These are phyloP conservation scores for Neoascochyta sp. DNA, from an alignment of 2,329 filamentous ascomycete genomes.

Conservation along the genomic window DNA sequence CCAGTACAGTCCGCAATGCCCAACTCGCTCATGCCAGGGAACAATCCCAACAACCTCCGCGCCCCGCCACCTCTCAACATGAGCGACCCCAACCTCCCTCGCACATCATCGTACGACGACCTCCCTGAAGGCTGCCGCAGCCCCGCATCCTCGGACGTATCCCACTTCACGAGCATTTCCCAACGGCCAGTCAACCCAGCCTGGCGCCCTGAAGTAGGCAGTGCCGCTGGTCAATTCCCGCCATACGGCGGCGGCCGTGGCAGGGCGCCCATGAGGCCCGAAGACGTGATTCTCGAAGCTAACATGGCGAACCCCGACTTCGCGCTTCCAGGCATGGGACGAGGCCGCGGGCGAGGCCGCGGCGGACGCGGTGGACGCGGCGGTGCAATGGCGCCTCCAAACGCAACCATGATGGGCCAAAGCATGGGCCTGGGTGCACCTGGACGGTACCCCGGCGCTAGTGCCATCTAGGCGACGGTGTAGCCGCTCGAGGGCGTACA, in stretches of 20 bases:
- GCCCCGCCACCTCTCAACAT: slow-evolving; percentile 18
- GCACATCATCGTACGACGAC: slow-evolving; percentile 59
- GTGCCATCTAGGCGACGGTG: slow-evolving; percentile 33
- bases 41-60: slow-evolving; percentile 24
- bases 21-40: slow-evolving; percentile 20
- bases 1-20: slow-evolving; percentile 31
- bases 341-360: slow-evolving; percentile 32
- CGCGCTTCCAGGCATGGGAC: slow-evolving; percentile 56
- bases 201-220: slow-evolving; percentile 61
- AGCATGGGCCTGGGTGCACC: slow-evolving; percentile 27
- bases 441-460: slow-evolving; percentile 34
- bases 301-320: slow-evolving; percentile 75
- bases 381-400: slow-evolving; percentile 25
- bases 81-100: slow-evolving; percentile 35
- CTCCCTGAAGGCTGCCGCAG: slow-evolving; percentile 62
- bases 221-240: slow-evolving; percentile 37
- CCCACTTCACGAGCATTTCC: slow-evolving; percentile 84
- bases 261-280: slow-evolving; percentile 48
- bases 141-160: slow-evolving; percentile 70
- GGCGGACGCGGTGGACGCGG: slow-evolving; percentile 31
- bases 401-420: slow-evolving; percentile 23
- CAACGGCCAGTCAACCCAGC: slow-evolving; percentile 84
- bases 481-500: too few species aligned
- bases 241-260: slow-evolving; percentile 32
- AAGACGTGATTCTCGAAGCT: slow-evolving; percentile 67